A percentile compares a stretch with the other conserved stretches of the same genome.
Conservation (phyloP, 495 filamentous ascomycete genomes). For the Neurospora sublineolata region DNA sequence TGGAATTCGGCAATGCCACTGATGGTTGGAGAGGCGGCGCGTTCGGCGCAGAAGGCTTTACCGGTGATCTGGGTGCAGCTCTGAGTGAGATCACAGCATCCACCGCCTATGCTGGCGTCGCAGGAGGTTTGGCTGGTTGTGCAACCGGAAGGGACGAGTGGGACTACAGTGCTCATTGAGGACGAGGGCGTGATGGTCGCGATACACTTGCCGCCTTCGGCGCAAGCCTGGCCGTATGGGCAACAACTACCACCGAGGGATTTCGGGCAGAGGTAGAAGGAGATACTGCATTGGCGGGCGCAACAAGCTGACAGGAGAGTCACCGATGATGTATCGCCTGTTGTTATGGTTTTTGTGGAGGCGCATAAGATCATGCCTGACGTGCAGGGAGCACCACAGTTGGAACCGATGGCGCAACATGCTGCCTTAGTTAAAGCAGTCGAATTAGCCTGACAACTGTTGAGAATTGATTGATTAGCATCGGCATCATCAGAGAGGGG, state of each 20-base stretch:
- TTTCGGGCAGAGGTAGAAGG: constrained; percentile 31
- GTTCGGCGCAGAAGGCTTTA: constrained; percentile 34
- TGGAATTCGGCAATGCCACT: constrained; percentile 11
- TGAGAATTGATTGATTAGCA: neutral
- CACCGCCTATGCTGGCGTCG: constrained; percentile 51
- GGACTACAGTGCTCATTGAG: constrained; percentile 8
- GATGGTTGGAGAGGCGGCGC: constrained; percentile 25
- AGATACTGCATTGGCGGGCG: constrained; percentile 23
- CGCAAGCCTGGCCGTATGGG: constrained; percentile 25
- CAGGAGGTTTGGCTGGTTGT: constrained; percentile 65
- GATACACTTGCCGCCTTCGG: constrained; percentile 13
- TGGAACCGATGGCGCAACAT: constrained; percentile 30
- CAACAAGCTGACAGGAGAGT: constrained; percentile 25
- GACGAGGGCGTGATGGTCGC: constrained; percentile 12
- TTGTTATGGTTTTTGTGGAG: constrained; percentile 11
- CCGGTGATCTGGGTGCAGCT: constrained; percentile 55
- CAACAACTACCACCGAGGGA: constrained; percentile 36
- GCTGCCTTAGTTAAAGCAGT: constrained; percentile 3
- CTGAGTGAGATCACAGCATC: constrained; percentile 62
- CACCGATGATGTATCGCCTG: constrained; percentile 6
- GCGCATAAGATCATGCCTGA: constrained; percentile 10
- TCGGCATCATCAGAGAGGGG: neutral
- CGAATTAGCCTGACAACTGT: constrained; percentile 22
- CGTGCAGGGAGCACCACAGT: constrained; percentile 25
- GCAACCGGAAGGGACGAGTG: constrained; percentile 38